phyloP scores from a whole-genome alignment of 805 yeast genomes.

The Starmerella cellae region DNA sequence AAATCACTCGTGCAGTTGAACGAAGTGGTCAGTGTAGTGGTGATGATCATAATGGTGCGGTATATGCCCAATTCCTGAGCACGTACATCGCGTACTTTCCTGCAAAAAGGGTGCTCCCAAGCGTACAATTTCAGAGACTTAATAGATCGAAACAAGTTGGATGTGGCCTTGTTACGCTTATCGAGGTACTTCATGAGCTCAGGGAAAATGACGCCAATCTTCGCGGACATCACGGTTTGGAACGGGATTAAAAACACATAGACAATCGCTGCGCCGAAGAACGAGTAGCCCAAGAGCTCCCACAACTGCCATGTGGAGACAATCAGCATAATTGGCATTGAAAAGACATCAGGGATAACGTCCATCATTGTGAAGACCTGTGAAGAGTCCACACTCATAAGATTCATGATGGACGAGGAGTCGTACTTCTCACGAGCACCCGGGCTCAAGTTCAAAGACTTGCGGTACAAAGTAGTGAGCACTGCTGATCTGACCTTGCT shows the following conservation, averaged over 20 bases:
- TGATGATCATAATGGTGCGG: constrained; percentile 47
- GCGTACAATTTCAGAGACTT: constrained; percentile 87
- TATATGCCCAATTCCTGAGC: constrained; percentile 72
- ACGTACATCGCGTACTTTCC: constrained; percentile 52
- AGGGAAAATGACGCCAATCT: constrained; percentile 52
- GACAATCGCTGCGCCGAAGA: constrained; percentile 80
- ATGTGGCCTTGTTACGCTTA: constrained; percentile 72
- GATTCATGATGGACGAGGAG: constrained; percentile 82
- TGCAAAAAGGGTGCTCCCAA: constrained; percentile 83
- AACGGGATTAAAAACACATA: constrained; percentile 65
- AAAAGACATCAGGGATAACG: constrained; percentile 64
- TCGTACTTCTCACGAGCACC: constrained; percentile 49
- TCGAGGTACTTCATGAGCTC: constrained; percentile 78
- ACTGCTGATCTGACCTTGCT: constrained; percentile 8
- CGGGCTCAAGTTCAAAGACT: constrained; percentile 51
- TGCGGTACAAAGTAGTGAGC: constrained; percentile 54
- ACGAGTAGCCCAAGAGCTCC: constrained; percentile 60
- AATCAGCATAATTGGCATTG: constrained; percentile 76
- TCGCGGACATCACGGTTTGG: constrained; percentile 51
- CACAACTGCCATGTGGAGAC: constrained; percentile 63
- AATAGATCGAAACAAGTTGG: constrained; percentile 77
- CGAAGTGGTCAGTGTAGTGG: constrained; percentile 32
- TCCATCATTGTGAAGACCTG: constrained; percentile 63
- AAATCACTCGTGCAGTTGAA: constrained; percentile 61
- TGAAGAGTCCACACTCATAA: constrained; percentile 85